phyloP scores from a whole-genome alignment of 179 eudicot genomes.

The Nepenthes alata region DNA sequence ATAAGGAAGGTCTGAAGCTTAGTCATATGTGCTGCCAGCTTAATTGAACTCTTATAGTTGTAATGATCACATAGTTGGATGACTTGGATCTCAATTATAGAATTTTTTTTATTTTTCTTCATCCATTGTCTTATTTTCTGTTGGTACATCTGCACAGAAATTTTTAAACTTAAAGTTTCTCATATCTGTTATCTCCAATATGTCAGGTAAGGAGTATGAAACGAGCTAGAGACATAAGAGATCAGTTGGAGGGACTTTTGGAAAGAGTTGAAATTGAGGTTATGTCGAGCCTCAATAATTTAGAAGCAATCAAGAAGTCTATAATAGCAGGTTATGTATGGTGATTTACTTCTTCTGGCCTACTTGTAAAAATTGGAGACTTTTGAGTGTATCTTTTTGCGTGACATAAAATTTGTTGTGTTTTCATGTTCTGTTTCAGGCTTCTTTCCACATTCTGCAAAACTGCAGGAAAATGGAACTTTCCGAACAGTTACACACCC shows the following conservation, averaged over 20 bases:
- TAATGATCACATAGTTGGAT: background rate
- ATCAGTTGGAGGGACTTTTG: slow-evolving; percentile 59
- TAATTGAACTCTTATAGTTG: background rate
- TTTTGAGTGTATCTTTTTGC: background rate
- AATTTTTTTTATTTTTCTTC: too few relatives aligned
- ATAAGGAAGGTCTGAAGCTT: too few relatives aligned
- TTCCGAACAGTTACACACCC: slow-evolving; percentile 87
- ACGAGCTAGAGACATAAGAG: slow-evolving; percentile 73
- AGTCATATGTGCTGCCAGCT: too few relatives aligned
- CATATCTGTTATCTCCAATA: background rate
- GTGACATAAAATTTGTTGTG: background rate
- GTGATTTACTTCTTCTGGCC: background rate
- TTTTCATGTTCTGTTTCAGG: slow-evolving; percentile 21
- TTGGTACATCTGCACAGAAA: too few relatives aligned
- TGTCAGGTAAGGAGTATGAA: slow-evolving; percentile 72
- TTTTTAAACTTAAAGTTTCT: background rate
- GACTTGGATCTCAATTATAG: background rate
- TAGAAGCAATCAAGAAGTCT: slow-evolving; percentile 55
- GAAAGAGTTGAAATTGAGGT: slow-evolving; percentile 69
- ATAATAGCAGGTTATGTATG: slow-evolving; percentile 42
- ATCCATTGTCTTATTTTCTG: too few relatives aligned
- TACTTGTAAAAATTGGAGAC: background rate
- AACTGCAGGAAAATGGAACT: slow-evolving; percentile 69
- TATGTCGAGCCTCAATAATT: slow-evolving; percentile 44
- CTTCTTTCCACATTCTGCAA: slow-evolving; percentile 67